Base-by-base conservation (phyloP, 495 filamentous ascomycete genomes). In the Xylaria nigripes region DNA sequence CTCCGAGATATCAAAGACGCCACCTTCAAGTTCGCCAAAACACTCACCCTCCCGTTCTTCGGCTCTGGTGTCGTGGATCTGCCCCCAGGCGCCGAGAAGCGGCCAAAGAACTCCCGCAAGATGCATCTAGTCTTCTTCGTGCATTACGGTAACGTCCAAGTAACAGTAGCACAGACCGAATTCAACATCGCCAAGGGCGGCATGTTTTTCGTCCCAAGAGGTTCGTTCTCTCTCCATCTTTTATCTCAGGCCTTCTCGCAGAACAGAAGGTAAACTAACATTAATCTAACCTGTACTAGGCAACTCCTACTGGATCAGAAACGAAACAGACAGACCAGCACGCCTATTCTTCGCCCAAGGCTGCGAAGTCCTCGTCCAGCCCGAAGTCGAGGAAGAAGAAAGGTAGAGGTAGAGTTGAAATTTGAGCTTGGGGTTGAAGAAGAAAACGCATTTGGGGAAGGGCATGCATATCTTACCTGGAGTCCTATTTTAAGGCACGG, bases 41-140 rank as follows among this genome's bases (percentile, higher is more conserved):
- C 90, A 41, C 78, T 91, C 23, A 89, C 83, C 43, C 74, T 86
- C 38, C 80, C 85, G 1, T 95, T 93, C 72, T 87, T 96, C 59
- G 91, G 90, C 34, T 82, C 83, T 2, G 93, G 93, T 0, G 81
- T 96, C 50, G 85, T 98, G 27, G 90, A 96, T 45, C 70, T 98
- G 16, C 88, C 89, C 6, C 83, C 88, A 2, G 84, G 85, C 3
- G 83, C 83, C 16, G 76, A 83, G 45, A 98, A 98, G 77, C 79
- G 85, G 57, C 78, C 82, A 16, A 98, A 97, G 75, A 96, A 95
- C 61, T 84, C 85, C 4, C 80, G 92, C 48, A 89, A 86, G 69
- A 95, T 95, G 86, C 90, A 95, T 58, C 88, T 97, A 84, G 85
- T 86, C 0, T 96, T 98, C 64, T 96, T 93, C 66, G 86, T 98